These are phyloP conservation scores for Yamadazyma membranifaciens DNA, from an alignment of 1,139 yeast species.

Conservation along the genomic window DNA sequence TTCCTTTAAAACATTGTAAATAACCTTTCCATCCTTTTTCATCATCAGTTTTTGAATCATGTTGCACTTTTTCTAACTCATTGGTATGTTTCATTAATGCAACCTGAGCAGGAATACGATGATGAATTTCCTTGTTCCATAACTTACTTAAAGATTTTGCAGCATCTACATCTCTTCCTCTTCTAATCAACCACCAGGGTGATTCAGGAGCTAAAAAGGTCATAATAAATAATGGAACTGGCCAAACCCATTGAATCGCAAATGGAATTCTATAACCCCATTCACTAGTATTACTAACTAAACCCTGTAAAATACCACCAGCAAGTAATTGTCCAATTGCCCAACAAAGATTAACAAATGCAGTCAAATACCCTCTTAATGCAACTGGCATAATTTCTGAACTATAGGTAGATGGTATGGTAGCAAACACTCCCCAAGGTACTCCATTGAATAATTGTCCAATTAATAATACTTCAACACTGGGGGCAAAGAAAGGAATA, in stretches of 20 bases:
- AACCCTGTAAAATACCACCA: constrained; percentile 24
- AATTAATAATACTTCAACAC: constrained; percentile 17
- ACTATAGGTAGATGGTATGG: constrained; percentile 25
- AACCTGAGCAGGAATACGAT: constrained; percentile 14
- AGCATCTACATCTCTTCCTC: constrained; percentile 20
- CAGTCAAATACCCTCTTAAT: constrained; percentile 24
- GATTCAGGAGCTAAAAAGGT: constrained; percentile 23
- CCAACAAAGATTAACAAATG: constrained; percentile 30
- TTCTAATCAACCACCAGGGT: constrained; percentile 24
- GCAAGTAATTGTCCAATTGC: constrained; percentile 30
- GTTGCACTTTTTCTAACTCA: constrained; percentile 17
- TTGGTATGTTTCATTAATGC: constrained; percentile 21
- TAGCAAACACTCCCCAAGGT: constrained; percentile 27
- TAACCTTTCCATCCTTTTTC: constrained; percentile 13
- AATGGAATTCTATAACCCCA: constrained; percentile 24
- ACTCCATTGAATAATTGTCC: constrained; percentile 25
- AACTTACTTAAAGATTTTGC: constrained; percentile 16
- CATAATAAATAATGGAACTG: constrained; percentile 17
- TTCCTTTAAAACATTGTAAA: constrained; percentile 21
- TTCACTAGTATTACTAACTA: constrained; percentile 17
- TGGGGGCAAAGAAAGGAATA: constrained; percentile 22
- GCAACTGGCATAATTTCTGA: constrained; percentile 23
- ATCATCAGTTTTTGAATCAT: constrained; percentile 8
- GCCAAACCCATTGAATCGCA: constrained; percentile 26
- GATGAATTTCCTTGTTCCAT: constrained; percentile 13